A percentile compares a stretch with the other conserved stretches of the same genome.
Conservation (phyloP, 805 yeast species). For the Jamesozyma rosinii region DNA sequence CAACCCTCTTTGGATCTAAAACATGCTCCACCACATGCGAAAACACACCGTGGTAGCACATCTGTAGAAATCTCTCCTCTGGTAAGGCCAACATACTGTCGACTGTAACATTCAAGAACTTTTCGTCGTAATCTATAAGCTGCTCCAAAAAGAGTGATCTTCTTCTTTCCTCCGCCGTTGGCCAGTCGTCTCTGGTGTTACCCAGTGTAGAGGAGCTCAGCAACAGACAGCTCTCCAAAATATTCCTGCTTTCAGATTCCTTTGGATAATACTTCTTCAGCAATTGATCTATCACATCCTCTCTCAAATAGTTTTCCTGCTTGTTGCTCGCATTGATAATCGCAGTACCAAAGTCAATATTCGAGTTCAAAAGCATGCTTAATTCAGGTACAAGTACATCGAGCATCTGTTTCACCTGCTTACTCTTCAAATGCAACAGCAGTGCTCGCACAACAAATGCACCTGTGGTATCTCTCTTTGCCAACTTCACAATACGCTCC, state of each 20-base stretch:
- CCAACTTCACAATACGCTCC: conserved; percentile 61
- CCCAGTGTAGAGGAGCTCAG: conserved; percentile 67
- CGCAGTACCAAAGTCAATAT: conserved; percentile 58
- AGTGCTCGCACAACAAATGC: conserved; percentile 69
- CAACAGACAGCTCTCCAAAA: conserved; percentile 60
- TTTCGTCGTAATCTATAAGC: conserved; percentile 57
- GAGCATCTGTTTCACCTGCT: conserved; percentile 52
- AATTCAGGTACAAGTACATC: conserved; percentile 61
- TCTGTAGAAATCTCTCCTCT: conserved; percentile 50
- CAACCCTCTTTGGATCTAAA: conserved; percentile 42
- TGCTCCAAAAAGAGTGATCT: conserved; percentile 66
- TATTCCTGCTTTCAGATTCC: conserved; percentile 33
- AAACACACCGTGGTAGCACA: conserved; percentile 84
- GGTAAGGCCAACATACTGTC: conserved; percentile 54
- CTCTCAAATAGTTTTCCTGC: conserved; percentile 49
- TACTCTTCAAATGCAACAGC: conserved; percentile 52
- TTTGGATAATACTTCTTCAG: conserved; percentile 37
- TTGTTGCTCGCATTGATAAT: conserved; percentile 57
- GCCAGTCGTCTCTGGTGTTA: conserved; percentile 81
- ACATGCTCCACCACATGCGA: conserved; percentile 77
- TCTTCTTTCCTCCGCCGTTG: conserved; percentile 81
- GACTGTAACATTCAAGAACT: conserved; percentile 48
- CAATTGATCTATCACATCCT: conserved; percentile 45
- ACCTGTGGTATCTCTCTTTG: conserved; percentile 77
- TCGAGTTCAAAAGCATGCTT: conserved; percentile 51